Conservation (phyloP, 768 basidiomycete species). For the Mycena galericulata region DNA sequence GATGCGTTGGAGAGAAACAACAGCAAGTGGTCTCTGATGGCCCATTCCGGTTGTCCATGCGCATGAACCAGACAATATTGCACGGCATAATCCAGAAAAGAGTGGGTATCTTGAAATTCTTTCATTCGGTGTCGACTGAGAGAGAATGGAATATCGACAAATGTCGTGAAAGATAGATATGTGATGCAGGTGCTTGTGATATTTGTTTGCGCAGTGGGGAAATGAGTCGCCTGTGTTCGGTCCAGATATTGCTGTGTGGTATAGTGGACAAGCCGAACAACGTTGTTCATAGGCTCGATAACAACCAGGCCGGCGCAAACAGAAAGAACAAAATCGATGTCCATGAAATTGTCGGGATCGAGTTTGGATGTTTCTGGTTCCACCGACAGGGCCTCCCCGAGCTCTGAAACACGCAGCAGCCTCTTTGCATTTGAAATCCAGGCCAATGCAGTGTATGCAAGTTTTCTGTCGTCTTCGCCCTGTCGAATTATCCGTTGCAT, state of each 20-base stretch:
- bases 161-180: neutral
- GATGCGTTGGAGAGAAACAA: neutral
- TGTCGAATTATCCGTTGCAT: conserved; percentile 7
- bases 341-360: conserved; percentile 8
- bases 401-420: neutral
- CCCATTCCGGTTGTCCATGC: neutral
- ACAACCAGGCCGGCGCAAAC: conserved; percentile 12
- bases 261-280: conserved; percentile 15
- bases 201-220: neutral
- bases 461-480: neutral
- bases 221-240: neutral
- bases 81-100: conserved; percentile 5
- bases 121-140: neutral
- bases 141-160: neutral
- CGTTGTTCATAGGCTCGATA: neutral
- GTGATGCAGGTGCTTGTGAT: neutral
- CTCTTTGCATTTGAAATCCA: conserved; percentile 11
- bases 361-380: neutral
- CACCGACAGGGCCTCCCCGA: conserved; percentile 7
- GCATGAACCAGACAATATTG: conserved; percentile 3
- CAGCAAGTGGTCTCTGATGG: neutral
- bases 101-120: no score
- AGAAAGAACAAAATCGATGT: neutral
- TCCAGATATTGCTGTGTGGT: conserved; percentile 12
- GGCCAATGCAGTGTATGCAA: neutral